Base-by-base conservation (phyloP, 352 stramenopile species). In the Phytophthora pini region DNA sequence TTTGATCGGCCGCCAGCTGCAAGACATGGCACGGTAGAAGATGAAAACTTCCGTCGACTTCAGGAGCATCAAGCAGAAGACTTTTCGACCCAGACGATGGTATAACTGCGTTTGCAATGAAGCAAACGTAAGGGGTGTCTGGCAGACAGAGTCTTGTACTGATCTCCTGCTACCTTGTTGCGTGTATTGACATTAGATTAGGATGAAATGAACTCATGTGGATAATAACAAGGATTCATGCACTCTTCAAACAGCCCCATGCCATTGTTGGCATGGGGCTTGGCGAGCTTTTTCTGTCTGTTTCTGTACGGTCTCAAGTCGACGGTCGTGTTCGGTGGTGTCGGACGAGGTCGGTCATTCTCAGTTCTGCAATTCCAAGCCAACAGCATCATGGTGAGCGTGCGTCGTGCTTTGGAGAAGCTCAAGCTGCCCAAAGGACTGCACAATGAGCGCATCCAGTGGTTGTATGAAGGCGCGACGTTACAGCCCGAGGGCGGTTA, bases 1-100 rank as follows among this genome's bases (percentile, higher is more conserved):
- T 73, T 64, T 96, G 38, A 92, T 96, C 58, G 88, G 88, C 38
- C 87, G 87, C 4, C 77, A 95, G 66, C 72, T 96, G 8, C 85
- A 94, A 59, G 88, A 96, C 64, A 96, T 94, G 86, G 82, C 70
- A 41, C 76, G 88, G 60, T 95, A 88, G 61, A 62, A 57, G 32
- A 39, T 46, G 39, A 31, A 63, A 46, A 39, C 26, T 43, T 11
- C 26, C 34, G 36, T 36, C n/a, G 43, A 68, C 59, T 59, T 43
- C 29, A 50, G 34, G 46, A 47, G 39, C n/a, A 54, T 46, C 15
- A 48, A 53, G 31, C 49, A 62, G 48, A 61, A 36, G 12, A 24
- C 32, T 4, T 26, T 8, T 5, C 9, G 20, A 20, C 9, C 36
- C 15, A 46, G 20, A 49, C 12, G 38, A 43, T 34, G 36, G 36